These are phyloP conservation scores for Paraglomus occultum DNA, from an alignment of 192 early-diverging fungal genomes.

Conservation along the genomic window DNA sequence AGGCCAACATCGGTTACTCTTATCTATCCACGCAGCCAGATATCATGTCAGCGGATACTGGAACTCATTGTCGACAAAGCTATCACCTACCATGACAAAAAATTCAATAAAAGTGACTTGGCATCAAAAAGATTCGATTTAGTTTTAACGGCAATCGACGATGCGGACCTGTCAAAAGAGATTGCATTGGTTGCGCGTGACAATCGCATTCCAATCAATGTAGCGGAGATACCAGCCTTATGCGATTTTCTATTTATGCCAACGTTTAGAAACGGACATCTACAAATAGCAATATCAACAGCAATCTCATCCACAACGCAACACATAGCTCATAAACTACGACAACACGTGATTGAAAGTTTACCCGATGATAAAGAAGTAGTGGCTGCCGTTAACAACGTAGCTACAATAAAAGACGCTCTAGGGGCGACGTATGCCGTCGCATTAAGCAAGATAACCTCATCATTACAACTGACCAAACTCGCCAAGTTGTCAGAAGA, in stretches of 20 bases:
- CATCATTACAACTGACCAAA: constrained; percentile 53
- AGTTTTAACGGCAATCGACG: constrained; percentile 42
- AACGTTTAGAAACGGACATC: constrained; percentile 60
- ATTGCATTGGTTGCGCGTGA: constrained; percentile 42
- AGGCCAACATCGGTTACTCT: constrained; percentile 60
- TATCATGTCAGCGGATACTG: constrained; percentile 47
- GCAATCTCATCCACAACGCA: constrained; percentile 49
- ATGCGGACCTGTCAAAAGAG: constrained; percentile 24
- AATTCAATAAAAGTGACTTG: constrained; percentile 46
- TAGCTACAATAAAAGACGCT: constrained; percentile 47
- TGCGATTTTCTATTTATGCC: constrained; percentile 84
- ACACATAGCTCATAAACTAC: constrained; percentile 56
- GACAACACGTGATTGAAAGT: constrained; percentile 56
- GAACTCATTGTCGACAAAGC: constrained; percentile 44
- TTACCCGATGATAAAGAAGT: constrained; percentile 53
- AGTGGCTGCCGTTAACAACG: constrained; percentile 57
- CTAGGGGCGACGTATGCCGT: constrained; percentile 52
- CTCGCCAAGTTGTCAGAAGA: constrained; percentile 39
- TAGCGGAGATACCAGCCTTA: constrained; percentile 67
- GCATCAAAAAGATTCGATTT: constrained; percentile 44
- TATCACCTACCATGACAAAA: constrained; percentile 39
- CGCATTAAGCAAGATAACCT: constrained; percentile 57
- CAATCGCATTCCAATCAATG: constrained; percentile 69
- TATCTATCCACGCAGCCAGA: constrained; percentile 35
- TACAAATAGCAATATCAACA: constrained; percentile 80